Evolutionary conservation across 2,329 filamentous ascomycete genomes (phyloP), one percentile per base, ranked within the genome.

Genomic region (Cladosporium sp.): DNA sequence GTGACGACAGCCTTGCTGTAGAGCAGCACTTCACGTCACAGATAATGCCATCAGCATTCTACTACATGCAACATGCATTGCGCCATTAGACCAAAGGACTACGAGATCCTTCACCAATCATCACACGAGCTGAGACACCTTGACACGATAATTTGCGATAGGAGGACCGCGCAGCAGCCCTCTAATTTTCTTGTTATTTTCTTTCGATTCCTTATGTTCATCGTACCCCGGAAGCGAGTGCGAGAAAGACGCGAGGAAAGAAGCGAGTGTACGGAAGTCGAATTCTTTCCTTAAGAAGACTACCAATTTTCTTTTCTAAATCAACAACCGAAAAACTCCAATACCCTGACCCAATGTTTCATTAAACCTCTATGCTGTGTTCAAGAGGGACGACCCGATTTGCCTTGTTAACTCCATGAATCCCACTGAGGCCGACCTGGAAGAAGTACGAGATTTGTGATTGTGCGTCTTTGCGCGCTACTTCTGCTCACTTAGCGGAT

Each of bases 401-500:
- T 39, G 8, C 34, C 54, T 20, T 40, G 15, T 38, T 20, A 19
- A 47, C 43, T 47, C 42, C 54, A 19, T 20, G 37, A 19, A 34
- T 15, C n/a, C 20, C 54, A 45, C 14, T n/a, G 25, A 55, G 9
- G 40, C 51, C 51, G 19, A 19, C 37, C 38, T 17, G 6, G 20
- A 22, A 22, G 25, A 39, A 34, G 51, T 56, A 56, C 54, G 54
- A 56, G 43, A 56, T 38, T 25, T 34, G 30, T 34, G 30, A 34
- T 34, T 34, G 30, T 34, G 30, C 30, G 30, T 12, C 30, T 34
- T 28, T 17, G 12, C 42, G 34, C 17, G 36, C 7, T 3, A 14
- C 20, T 22, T 1, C 8, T n/a, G 30, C 14, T 37, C 9, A 45
- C 36, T 61, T 68, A 72, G 47, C 69, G 63, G 59, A 73, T 73